Base-by-base conservation (phyloP, 1,139 yeast genomes). In the Debaryomyces udenii region DNA sequence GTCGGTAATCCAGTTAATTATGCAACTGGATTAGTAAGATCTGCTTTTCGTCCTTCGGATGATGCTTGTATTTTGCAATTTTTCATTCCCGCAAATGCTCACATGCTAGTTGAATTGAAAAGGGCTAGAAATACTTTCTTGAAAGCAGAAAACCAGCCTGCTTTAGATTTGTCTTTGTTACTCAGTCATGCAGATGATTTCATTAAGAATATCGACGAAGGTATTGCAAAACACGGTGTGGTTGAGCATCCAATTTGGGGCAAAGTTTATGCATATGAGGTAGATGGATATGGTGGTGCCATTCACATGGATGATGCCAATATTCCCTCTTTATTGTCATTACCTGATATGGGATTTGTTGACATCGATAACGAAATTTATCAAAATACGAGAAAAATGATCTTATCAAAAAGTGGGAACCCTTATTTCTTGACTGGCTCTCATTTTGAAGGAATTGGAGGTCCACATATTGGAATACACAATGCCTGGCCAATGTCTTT, bases 401-500 rank as follows among this genome's bases (percentile, higher is more conserved):
- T 90, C 11, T 67, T 87, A 24, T 73, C 83, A 3, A 80, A 78
- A 46, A 53, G 64, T 6, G 94, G 94, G 0, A 89, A 89, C 53
- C 96, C 96, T 0, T 89, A 87, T 60, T 89, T 66, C 51, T 65
- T 86, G 31, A 61, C 66, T 35, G 96, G 96, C 0, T 51, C 54
- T 3, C 61, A 59, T 47, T 85, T 88, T 55, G 74, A 77, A 51
- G 96, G 96, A 0, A 75, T 89, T 45, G 96, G 96, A 0, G 96
- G 96, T 0, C 96, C 96, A 0, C 96, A 89, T 58, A 79, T 88
- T 32, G 96, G 96, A 1, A 75, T 86, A 22, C 68, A 72, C 26
- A 76, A 82, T 56, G 95, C 95, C 0, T 89, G 96, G 96, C 96
- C 96, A 17, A 86, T 89, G 96, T 82, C 93, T 18, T 68, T 86